Percentiles rank a stretch among this genome's conserved stretches.
Conservation (phyloP, 306 rosid species). For the Canavalia gladiata region DNA sequence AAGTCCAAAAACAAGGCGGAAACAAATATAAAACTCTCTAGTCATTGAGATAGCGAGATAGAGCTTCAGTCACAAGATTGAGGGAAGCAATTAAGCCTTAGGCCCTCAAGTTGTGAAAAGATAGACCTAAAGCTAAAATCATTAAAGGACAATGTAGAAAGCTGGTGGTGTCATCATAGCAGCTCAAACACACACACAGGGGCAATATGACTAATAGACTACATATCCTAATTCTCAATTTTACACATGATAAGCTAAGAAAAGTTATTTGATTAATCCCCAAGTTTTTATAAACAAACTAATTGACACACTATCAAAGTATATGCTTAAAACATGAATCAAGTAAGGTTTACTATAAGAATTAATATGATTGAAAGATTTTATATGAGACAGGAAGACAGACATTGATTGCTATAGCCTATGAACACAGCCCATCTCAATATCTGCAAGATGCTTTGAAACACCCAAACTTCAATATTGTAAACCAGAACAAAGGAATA, state of each 20-base stretch:
- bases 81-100: background rate
- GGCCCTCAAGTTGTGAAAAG: constrained; percentile 21
- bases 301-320: background rate
- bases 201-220: constrained; percentile 21
- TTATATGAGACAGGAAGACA: constrained; percentile 28
- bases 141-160: constrained; percentile 44
- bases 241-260: constrained; percentile 25
- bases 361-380: background rate
- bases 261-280: constrained; percentile 32
- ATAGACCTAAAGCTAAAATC: constrained; percentile 32
- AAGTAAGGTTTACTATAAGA: background rate
- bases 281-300: constrained; percentile 2
- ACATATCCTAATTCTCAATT: constrained; percentile 34
- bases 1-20: constrained; percentile 30
- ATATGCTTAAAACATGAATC: constrained; percentile 18
- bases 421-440: constrained; percentile 39
- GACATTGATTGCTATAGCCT: constrained; percentile 13
- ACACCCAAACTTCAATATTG: constrained; percentile 40
- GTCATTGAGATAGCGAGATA: constrained; percentile 35
- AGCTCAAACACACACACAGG: constrained; percentile 7
- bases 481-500: constrained; percentile 48
- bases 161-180: constrained; percentile 14
- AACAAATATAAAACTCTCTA: constrained; percentile 37
- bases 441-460: constrained; percentile 37
- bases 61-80: constrained; percentile 38